Evolutionary conservation across 1,284 basidiomycete species (phyloP).

Genomic region (Puccinia polysora): DNA sequence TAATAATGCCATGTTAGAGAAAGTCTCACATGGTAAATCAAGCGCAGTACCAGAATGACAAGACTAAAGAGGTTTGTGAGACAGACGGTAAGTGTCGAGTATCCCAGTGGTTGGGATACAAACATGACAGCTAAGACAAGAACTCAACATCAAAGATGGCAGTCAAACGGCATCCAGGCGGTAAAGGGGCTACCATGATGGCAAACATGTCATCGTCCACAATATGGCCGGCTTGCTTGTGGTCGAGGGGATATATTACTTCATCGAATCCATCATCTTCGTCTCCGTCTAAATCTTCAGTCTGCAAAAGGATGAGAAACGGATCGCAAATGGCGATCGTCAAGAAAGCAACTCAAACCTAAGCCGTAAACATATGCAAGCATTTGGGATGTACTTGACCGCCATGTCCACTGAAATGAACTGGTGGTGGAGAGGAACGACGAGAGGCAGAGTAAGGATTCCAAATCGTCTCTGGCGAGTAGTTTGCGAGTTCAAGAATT

Average conservation of each 20-base stretch:
- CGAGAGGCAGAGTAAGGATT: neutral
- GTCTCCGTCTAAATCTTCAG: conserved; percentile 53
- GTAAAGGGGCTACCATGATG: conserved; percentile 61
- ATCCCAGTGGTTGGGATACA: too few relatives aligned
- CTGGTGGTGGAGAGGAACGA: neutral
- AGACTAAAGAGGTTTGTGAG: conserved; percentile 34
- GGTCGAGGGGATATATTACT: conserved; percentile 80
- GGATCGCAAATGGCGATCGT: conserved; percentile 54
- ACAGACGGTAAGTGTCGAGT: too few relatives aligned
- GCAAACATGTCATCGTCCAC: conserved; percentile 63
- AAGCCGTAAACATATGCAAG: too few relatives aligned
- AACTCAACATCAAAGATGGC: conserved; percentile 68
- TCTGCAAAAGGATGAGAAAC: neutral
- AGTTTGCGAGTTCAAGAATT: conserved; percentile 52
- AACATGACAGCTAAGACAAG: neutral
- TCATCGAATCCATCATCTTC: conserved; percentile 57
- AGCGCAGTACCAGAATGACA: conserved; percentile 57
- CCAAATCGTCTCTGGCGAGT: conserved; percentile 57
- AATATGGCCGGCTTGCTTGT: conserved; percentile 65
- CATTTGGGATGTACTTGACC: conserved; percentile 63
- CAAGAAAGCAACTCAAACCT: neutral
- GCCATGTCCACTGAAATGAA: conserved; percentile 62
- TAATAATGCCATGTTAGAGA: conserved; percentile 43
- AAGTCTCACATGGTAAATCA: conserved; percentile 58
- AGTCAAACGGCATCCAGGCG: conserved; percentile 76